Evolutionary conservation across 2,329 filamentous ascomycete genomes (phyloP).

Genomic region (Beauveria caledonica): DNA sequence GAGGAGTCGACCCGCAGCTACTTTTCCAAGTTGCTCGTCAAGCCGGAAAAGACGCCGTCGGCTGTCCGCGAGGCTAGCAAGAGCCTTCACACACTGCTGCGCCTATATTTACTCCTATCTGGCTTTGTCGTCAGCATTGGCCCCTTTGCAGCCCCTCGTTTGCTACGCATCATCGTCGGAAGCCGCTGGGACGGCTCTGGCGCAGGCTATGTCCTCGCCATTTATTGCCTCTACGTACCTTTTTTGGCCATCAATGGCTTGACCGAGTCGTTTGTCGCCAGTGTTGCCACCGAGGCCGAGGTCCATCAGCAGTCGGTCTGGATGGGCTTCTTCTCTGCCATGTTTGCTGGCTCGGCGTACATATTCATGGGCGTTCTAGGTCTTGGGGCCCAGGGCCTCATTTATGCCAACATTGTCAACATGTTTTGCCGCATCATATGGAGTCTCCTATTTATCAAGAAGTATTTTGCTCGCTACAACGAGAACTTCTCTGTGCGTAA

Average conservation of each 20-base stretch:
- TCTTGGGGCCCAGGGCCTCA: constrained; percentile 70
- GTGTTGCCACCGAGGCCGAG: constrained; percentile 67
- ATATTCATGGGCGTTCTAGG: constrained; percentile 61
- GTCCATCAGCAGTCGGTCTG: constrained; percentile 70
- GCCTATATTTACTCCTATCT: constrained; percentile 66
- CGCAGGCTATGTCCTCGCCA: constrained; percentile 64
- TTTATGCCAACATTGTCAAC: constrained; percentile 82
- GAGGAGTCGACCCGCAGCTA: constrained; percentile 89
- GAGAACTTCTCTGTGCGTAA: constrained; percentile 21
- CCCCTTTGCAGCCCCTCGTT: constrained; percentile 63
- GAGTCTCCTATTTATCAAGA: constrained; percentile 64
- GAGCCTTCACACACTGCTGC: constrained; percentile 58
- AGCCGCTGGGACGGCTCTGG: constrained; percentile 65
- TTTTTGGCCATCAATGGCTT: constrained; percentile 88
- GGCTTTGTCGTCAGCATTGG: constrained; percentile 61
- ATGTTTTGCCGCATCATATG: constrained; percentile 80
- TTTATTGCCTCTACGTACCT: constrained; percentile 89
- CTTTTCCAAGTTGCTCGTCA: constrained; percentile 69
- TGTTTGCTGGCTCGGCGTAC: constrained; percentile 68
- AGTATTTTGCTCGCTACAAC: constrained; percentile 48
- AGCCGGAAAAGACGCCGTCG: constrained; percentile 18
- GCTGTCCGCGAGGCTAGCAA: constrained; percentile 33
- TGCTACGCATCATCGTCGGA: constrained; percentile 70
- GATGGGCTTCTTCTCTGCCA: constrained; percentile 75
- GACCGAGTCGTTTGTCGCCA: constrained; percentile 85